Percentiles rank a stretch among this genome's conserved stretches.
Evolutionary conservation across 2,329 filamentous ascomycete species (phyloP).

Genomic region (Triangularia setosa): DNA sequence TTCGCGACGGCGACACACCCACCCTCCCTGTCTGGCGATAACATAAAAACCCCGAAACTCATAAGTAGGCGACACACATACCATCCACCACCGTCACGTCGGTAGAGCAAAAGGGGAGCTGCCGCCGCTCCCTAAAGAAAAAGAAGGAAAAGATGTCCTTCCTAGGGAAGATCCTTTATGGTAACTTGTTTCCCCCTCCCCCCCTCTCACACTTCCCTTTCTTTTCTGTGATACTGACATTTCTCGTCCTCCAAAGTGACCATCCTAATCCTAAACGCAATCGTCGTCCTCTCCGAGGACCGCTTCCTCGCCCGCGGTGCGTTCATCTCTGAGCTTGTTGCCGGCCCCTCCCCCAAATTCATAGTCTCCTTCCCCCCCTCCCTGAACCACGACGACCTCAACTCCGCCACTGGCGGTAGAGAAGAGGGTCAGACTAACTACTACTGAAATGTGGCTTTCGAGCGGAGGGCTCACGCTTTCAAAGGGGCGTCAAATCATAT

Average conservation of each 20-base stretch:
- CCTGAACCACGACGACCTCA: not conserved
- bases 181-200: conserved; percentile 15
- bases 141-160: conserved; percentile 27
- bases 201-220: too few species aligned
- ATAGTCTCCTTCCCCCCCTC: not conserved
- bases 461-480: too few species aligned
- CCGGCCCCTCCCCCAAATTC: not conserved
- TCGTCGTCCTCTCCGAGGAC: conserved; percentile 71
- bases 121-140: not conserved
- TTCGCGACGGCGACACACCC: not conserved
- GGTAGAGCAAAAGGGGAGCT: not conserved
- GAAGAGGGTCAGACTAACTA: not conserved
- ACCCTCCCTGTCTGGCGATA: not conserved
- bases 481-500: too few species aligned
- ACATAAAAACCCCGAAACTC: not conserved
- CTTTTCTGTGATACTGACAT: too few species aligned
- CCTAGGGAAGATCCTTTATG: conserved; percentile 33
- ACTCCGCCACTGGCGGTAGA: not conserved
- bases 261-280: conserved; percentile 86
- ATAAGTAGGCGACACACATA: not conserved
- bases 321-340: conserved; percentile 29
- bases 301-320: conserved; percentile 74
- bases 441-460: too few species aligned
- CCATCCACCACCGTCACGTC: not conserved
- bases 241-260: conserved; percentile 60